phyloP scores from a whole-genome alignment of 805 yeast genomes.

The Ogataea allantospora region DNA sequence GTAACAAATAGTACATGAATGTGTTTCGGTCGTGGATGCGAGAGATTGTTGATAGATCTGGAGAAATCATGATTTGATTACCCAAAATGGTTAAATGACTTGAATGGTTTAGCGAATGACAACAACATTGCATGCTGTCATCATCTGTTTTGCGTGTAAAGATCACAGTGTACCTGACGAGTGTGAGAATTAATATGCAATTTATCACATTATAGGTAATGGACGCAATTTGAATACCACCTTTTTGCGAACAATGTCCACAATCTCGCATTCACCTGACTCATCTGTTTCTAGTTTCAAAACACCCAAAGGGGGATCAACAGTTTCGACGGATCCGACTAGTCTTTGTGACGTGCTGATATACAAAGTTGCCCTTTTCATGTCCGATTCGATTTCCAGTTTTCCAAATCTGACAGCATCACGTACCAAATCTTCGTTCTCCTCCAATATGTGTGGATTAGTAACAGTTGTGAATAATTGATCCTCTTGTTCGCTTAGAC shows the following conservation, averaged over 20 bases:
- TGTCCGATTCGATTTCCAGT: conserved; percentile 44
- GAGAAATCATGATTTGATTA: neutral
- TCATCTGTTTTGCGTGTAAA: no score
- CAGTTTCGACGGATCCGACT: conserved; percentile 54
- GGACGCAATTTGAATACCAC: conserved; percentile 68
- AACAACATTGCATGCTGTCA: no score
- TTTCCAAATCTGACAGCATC: conserved; percentile 53
- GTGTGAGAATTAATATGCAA: conserved; percentile 2
- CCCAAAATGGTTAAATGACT: no score
- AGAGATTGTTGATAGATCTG: neutral
- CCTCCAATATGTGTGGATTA: conserved; percentile 16
- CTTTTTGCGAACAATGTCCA: conserved; percentile 59
- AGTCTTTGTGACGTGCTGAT: conserved; percentile 71
- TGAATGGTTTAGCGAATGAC: no score
- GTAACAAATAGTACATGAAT: conserved; percentile 8
- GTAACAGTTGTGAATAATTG: conserved; percentile 35
- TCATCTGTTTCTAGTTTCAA: conserved; percentile 41
- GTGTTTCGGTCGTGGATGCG: neutral
- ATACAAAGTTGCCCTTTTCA: conserved; percentile 51
- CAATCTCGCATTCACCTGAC: conserved; percentile 42
- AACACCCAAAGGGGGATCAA: conserved; percentile 67
- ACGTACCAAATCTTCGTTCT: conserved; percentile 3
- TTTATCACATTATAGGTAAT: conserved; percentile 65
- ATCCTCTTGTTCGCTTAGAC: conserved; percentile 35
- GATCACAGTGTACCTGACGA: neutral